These are phyloP conservation scores for Clavaria fumosa DNA, from an alignment of 768 basidiomycete genomes.

Conservation along the genomic window DNA sequence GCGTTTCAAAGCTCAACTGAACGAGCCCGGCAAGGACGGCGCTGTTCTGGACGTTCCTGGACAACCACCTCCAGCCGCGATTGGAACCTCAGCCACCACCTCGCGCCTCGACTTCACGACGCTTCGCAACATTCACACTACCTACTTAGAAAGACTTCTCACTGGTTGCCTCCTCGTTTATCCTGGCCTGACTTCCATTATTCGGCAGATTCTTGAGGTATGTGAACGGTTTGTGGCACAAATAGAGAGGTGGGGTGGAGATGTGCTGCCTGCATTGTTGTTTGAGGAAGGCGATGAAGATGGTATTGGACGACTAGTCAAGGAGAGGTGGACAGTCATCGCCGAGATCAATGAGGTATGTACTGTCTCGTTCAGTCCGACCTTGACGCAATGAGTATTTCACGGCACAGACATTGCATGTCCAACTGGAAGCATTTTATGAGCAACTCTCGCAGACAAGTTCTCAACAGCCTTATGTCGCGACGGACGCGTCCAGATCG, in stretches of 20 bases:
- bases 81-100: neutral
- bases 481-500: constrained; percentile 61
- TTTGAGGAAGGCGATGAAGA: constrained; percentile 56
- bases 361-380: constrained; percentile 1
- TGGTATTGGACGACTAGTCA: constrained; percentile 56
- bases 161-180: constrained; percentile 71
- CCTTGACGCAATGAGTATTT: neutral
- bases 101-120: constrained; percentile 70
- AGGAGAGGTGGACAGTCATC: constrained; percentile 51
- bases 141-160: constrained; percentile 63
- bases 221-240: constrained; percentile 82
- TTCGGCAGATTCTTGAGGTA: constrained; percentile 63
- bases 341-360: constrained; percentile 67
- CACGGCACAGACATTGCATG: constrained; percentile 41
- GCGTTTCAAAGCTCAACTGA: constrained; percentile 46
- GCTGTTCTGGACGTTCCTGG: constrained; percentile 6
- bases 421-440: constrained; percentile 60
- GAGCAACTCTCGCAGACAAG: constrained; percentile 64
- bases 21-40: constrained; percentile 15
- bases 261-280: constrained; percentile 70
- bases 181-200: constrained; percentile 37
- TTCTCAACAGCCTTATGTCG: constrained; percentile 54
- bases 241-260: constrained; percentile 86
- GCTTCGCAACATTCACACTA: constrained; percentile 65
- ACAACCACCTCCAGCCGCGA: neutral